These are phyloP conservation scores for Chytriomyces sp. DNA, from an alignment of 192 early-diverging fungal species.

Conservation along the genomic window DNA sequence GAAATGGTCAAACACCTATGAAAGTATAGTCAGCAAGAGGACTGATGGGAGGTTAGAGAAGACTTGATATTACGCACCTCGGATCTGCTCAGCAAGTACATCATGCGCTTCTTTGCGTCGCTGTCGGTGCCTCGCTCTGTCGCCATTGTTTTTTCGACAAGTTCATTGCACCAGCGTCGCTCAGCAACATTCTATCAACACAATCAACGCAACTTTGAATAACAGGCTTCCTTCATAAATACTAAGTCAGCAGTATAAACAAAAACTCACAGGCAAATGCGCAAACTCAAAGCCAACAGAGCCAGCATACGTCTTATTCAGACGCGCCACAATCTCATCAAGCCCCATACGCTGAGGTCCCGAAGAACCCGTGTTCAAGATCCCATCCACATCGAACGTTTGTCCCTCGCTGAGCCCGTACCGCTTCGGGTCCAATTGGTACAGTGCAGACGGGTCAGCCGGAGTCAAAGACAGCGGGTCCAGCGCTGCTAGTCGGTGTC, in stretches of 20 bases:
- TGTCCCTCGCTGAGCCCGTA: slow-evolving; percentile 75
- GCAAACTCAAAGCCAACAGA: slow-evolving; percentile 94
- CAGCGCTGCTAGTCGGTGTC: slow-evolving; percentile 81
- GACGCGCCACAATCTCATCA: slow-evolving; percentile 71
- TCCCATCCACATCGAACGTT: slow-evolving; percentile 73
- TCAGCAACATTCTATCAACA: slow-evolving; percentile 73
- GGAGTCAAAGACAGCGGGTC: slow-evolving; percentile 83
- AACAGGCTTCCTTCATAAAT: too few relatives aligned
- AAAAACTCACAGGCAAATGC: slow-evolving; percentile 82
- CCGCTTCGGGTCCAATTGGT: slow-evolving; percentile 80
- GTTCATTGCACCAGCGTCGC: slow-evolving; percentile 85
- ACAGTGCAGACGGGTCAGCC: slow-evolving; percentile 48
- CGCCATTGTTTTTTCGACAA: slow-evolving; percentile 69
- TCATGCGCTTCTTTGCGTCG: slow-evolving; percentile 76
- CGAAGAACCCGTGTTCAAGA: slow-evolving; percentile 62
- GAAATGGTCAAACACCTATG: slow-evolving; percentile 91
- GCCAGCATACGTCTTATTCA: slow-evolving; percentile 70
- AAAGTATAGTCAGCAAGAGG: not conserved
- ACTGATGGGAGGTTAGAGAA: too few relatives aligned
- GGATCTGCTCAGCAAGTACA: slow-evolving; percentile 76
- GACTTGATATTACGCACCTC: slow-evolving; percentile 53
- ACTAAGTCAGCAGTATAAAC: too few relatives aligned
- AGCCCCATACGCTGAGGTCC: slow-evolving; percentile 62
- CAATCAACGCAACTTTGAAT: not conserved
- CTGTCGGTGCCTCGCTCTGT: slow-evolving; percentile 60